These are phyloP conservation scores for Geranium rotundifolium DNA, from an alignment of 345 rosid species.

Conservation along the genomic window DNA sequence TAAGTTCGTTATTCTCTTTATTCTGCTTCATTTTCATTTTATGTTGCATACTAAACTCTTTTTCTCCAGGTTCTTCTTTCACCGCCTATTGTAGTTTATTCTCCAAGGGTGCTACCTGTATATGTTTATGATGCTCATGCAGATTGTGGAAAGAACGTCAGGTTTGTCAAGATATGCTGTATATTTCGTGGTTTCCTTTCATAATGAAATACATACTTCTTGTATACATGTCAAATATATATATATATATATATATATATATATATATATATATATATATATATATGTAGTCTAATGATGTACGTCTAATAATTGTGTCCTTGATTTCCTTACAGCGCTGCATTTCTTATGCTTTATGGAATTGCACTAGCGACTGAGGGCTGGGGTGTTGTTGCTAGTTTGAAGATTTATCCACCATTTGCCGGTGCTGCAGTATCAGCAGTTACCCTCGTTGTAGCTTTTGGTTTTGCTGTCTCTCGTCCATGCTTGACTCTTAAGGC, in stretches of 20 bases:
- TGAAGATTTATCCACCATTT: slow-evolving; percentile 91
- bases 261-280: neutral
- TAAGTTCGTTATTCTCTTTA: neutral
- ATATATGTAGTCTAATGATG: neutral
- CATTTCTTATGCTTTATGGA: slow-evolving; percentile 94
- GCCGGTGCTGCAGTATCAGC: slow-evolving; percentile 99
- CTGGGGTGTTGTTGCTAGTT: slow-evolving; percentile 99
- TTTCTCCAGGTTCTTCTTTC: slow-evolving; percentile 85
- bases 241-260: neutral
- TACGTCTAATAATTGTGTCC: slow-evolving; percentile 9
- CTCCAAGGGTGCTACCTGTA: slow-evolving; percentile 95
- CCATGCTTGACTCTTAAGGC: slow-evolving; percentile 97
- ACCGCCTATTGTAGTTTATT: slow-evolving; percentile 97
- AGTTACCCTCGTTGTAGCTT: slow-evolving; percentile 89
- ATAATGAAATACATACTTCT: slow-evolving; percentile 1
- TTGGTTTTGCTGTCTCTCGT: slow-evolving; percentile 99
- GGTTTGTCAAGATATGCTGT: slow-evolving; percentile 39
- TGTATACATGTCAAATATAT: slow-evolving; percentile 8
- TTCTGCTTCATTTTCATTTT: slow-evolving; percentile 5
- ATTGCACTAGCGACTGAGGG: slow-evolving; percentile 97
- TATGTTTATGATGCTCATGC: slow-evolving; percentile 98
- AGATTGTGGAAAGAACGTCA: slow-evolving; percentile 94
- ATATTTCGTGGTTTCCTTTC: neutral
- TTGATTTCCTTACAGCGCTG: slow-evolving; percentile 45
- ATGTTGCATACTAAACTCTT: slow-evolving; percentile 5